phyloP scores from a whole-genome alignment of 352 stramenopile species.

The Globisporangium alternatum region DNA sequence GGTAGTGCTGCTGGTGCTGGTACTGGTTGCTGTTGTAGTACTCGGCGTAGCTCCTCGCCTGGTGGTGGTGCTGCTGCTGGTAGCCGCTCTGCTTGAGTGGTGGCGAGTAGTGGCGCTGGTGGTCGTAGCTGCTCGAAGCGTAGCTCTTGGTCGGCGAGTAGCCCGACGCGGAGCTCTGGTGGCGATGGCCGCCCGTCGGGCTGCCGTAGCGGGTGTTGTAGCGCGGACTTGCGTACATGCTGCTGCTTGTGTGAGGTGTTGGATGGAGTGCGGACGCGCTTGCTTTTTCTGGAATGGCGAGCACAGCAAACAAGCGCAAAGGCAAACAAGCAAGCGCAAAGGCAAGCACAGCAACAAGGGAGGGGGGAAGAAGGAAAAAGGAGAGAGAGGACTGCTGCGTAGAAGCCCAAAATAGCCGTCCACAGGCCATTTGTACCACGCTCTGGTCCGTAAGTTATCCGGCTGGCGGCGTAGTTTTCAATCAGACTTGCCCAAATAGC shows the following conservation, averaged over 20 bases:
- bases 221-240: constrained; percentile 18
- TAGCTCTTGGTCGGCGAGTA: constrained; percentile 18
- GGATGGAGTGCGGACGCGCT: constrained; percentile 9
- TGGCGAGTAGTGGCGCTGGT: constrained; percentile 18
- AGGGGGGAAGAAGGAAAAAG: neutral
- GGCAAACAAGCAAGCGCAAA: neutral
- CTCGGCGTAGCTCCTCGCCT: constrained; percentile 29
- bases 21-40: constrained; percentile 37
- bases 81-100: constrained; percentile 17
- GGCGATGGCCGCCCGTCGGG: constrained; percentile 13
- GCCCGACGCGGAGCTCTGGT: constrained; percentile 16
- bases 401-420: too few relatives aligned
- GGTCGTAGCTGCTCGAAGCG: constrained; percentile 6
- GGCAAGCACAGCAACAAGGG: too few relatives aligned
- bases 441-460: too few relatives aligned
- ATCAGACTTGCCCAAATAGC: too few relatives aligned
- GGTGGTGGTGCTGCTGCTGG: constrained; percentile 6
- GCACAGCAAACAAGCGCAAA: neutral
- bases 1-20: constrained; percentile 43
- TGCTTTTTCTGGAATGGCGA: constrained; percentile 18
- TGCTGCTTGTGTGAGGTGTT: neutral
- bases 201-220: constrained; percentile 16
- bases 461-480: too few relatives aligned
- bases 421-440: too few relatives aligned
- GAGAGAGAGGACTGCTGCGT: neutral